Evolutionary conservation across 805 yeast species (phyloP), one percentile per base, ranked within the genome.

Genomic region (Saccharomycopsis javanensis): DNA sequence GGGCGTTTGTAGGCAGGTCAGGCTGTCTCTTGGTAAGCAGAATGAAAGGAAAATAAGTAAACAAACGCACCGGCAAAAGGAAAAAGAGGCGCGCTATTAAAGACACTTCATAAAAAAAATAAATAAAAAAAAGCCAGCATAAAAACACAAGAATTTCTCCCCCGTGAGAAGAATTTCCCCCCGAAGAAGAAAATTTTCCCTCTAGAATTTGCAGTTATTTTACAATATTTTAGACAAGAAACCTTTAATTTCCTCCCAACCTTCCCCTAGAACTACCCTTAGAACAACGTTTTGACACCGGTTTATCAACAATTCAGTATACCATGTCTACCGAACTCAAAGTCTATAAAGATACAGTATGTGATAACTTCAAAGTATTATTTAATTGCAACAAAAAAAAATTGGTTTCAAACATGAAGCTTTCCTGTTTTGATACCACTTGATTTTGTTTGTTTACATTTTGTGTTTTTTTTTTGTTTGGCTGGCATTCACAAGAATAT

Each of bases 311-410:
- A 25, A 51, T 25, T 34, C 25, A 11, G 15, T 18, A 16, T 16
- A 37, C 45, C 16, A 56, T 56, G 59, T 62, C 70, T 53, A 58
- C 64, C 31, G 72, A 71, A 57, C 63, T 71, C 35, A 71, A 67
- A 58, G 58, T 64, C 37, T 72, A 73, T 50, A 72, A 71, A 67
- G 73, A 72, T 55, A 65, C 75, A 27, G 72, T 70, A 70, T 59
- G 73, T 69, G 25, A 45, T n/a, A 16, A 20, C 27, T 20, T 16
- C 11, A 15, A n/a, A 20, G 20, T 16, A 5, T 16, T 31, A 23
- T 51, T 37, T 35, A 15, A 25, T 15, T 16, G 20, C 10, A 51
- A n/a, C 42, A 18, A 23, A 20, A 4, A 8, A 15, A 2, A 20
- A 20, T 42, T 42, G 23, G 15, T 20, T 28, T 20, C 18, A 25